phyloP scores from a whole-genome alignment of 805 yeast species.

The Yarrowia deformans region DNA sequence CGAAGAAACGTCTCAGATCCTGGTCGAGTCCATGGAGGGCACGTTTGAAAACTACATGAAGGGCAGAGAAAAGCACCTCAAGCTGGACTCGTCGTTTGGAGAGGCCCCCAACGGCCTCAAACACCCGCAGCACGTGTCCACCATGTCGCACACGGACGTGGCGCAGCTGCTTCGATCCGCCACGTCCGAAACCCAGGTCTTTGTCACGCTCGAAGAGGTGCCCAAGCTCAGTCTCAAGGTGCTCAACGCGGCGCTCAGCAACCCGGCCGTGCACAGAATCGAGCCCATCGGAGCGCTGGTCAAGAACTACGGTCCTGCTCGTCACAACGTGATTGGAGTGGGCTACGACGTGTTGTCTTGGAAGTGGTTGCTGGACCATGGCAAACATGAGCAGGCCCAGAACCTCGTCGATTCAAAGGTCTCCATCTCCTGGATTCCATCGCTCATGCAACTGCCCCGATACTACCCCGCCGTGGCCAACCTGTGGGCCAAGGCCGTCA shows the following conservation, averaged over 20 bases:
- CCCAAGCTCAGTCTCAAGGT: slow-evolving; percentile 33
- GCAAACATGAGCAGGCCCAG: slow-evolving; percentile 33
- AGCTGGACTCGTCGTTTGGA: slow-evolving; percentile 10
- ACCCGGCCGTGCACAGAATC: slow-evolving; percentile 33
- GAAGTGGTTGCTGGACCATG: slow-evolving; percentile 38
- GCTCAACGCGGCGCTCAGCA: slow-evolving; percentile 28
- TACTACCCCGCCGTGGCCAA: slow-evolving; percentile 28
- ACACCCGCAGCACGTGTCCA: slow-evolving; percentile 30
- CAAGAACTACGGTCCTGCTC: slow-evolving; percentile 7
- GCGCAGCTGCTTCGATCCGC: slow-evolving; percentile 8
- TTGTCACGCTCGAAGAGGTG: slow-evolving; percentile 33
- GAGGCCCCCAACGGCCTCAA: slow-evolving; percentile 38
- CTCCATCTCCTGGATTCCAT: slow-evolving; percentile 16
- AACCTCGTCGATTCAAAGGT: slow-evolving; percentile 4
- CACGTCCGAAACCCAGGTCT: slow-evolving; percentile 27
- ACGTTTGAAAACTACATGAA: slow-evolving; percentile 30
- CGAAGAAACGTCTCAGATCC: slow-evolving; percentile 30
- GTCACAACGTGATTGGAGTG: slow-evolving; percentile 18
- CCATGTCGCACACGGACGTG: slow-evolving; percentile 1
- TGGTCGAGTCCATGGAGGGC: slow-evolving; percentile 35
- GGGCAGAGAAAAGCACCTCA: slow-evolving; percentile 7
- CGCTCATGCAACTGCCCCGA: slow-evolving; percentile 24
- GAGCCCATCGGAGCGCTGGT: slow-evolving; percentile 34
- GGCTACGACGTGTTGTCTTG: slow-evolving; percentile 26
- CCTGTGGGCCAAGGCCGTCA: slow-evolving; percentile 13